Evolutionary conservation across 495 filamentous ascomycete genomes (phyloP), one percentile per base, ranked within the genome.

Genomic region (Annulohypoxylon maeteangense): DNA sequence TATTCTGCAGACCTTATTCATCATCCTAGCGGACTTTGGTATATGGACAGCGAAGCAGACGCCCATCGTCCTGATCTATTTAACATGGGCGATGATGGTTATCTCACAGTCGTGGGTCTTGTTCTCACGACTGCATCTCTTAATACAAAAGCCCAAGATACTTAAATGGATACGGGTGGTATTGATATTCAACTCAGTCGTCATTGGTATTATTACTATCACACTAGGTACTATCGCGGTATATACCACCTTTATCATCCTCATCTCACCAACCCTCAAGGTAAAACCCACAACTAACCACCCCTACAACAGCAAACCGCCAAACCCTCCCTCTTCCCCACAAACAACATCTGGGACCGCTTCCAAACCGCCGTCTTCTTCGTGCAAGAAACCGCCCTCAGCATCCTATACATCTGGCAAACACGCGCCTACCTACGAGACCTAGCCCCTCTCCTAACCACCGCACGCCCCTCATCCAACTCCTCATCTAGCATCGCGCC

Each of bases 321-420:
- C 50, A 31, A 34, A 12, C 50, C 50, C 5, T 34, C 50, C 5
- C 50, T 54, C 29, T 34, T 32, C 16, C 50, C 50, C 29, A 23
- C 16, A 29, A 54, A 54, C 29, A 54, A 34, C 29, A 29, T 54
- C 5, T 54, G 50, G 50, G 50, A 54, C 50, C 50, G 50, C 7
- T 29, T 54, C 7, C 50, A 54, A 20, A 54, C 50, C 4, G n/a
- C 29, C 14, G n/a, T 54, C 7, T 54, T 54, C 50, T 54, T 54
- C 50, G 27, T 54, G n/a, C 50, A 54, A 16, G 50, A 54, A 29
- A 54, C 50, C 14, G 6, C 50, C 11, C 50, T 54, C 27, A 54
- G 50, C 29, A n/a, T 54, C 50, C 29, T 54, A 10, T 54, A 54
- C n/a, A 54, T 54, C 27, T 34, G 29, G 29, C 50, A 54, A 10